Conservation (phyloP, 345 rosid species). For the Melaleuca quinquenervia region DNA sequence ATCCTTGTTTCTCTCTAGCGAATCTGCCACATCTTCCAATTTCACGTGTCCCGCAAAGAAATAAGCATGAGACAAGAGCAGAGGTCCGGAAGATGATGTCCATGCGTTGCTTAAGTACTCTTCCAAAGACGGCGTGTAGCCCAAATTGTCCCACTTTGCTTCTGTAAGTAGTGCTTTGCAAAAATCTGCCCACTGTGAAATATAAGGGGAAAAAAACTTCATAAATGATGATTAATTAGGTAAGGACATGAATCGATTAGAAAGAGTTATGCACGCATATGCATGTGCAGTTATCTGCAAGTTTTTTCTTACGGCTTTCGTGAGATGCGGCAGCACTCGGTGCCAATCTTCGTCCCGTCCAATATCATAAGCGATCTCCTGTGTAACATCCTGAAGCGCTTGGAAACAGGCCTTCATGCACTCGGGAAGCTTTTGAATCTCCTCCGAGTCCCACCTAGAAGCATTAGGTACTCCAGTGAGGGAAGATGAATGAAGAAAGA, state of each 20-base stretch:
- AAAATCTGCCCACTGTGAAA: conserved; percentile 38
- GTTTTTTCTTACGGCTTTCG: conserved; percentile 18
- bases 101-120: conserved; percentile 34
- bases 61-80: conserved; percentile 19
- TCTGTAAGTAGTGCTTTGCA: conserved; percentile 34
- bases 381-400: conserved; percentile 14
- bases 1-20: conserved; percentile 7
- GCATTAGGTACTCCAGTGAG: background rate
- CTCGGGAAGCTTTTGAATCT: conserved; percentile 16
- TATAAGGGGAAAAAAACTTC: background rate
- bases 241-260: background rate
- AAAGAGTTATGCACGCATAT: background rate
- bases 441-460: conserved; percentile 23
- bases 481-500: background rate
- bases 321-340: conserved; percentile 11
- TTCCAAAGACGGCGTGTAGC: conserved; percentile 23
- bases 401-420: conserved; percentile 32
- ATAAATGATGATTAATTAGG: background rate
- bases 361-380: conserved; percentile 28
- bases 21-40: background rate
- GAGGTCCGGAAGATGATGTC: conserved; percentile 25
- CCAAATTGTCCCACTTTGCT: conserved; percentile 32
- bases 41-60: conserved; percentile 1
- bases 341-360: conserved; percentile 10
- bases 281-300: background rate